Evolutionary conservation across 495 filamentous ascomycete species (phyloP).

Genomic region (Jackrogersella minutella): DNA sequence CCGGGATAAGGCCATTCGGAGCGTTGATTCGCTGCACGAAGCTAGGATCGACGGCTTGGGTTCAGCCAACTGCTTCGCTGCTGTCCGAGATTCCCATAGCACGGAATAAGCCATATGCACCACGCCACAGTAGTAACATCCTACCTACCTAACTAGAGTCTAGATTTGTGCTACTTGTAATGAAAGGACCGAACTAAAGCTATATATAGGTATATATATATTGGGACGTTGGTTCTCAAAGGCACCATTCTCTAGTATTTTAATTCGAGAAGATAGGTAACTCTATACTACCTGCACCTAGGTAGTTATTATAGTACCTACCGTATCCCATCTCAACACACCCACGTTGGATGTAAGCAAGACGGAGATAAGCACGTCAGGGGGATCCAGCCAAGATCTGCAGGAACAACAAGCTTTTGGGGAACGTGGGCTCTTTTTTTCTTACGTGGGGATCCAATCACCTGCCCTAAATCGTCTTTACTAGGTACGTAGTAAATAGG

Average conservation of each 20-base stretch:
- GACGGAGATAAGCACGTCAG: not conserved
- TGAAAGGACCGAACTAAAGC: slow-evolving; percentile 21
- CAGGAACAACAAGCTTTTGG: slow-evolving; percentile 29
- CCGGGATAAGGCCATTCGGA: slow-evolving; percentile 39
- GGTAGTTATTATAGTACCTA: not conserved
- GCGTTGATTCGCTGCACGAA: slow-evolving; percentile 29
- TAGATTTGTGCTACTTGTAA: slow-evolving; percentile 11
- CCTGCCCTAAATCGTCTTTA: not conserved
- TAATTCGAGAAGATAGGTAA: too few species aligned
- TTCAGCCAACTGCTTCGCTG: slow-evolving; percentile 36
- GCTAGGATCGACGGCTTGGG: slow-evolving; percentile 26
- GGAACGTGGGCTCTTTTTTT: slow-evolving; percentile 2
- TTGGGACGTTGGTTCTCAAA: not conserved
- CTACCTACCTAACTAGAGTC: slow-evolving; percentile 6
- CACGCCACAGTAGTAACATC: slow-evolving; percentile 2
- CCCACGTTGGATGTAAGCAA: not conserved
- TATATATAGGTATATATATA: too few species aligned
- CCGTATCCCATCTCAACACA: not conserved
- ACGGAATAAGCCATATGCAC: slow-evolving; percentile 2
- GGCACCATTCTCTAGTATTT: too few species aligned
- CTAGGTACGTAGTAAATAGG: too few species aligned
- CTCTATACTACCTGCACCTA: too few species aligned
- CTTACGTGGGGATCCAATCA: not conserved
- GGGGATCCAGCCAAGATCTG: slow-evolving; percentile 16
- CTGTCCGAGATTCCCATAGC: slow-evolving; percentile 15